phyloP scores from a whole-genome alignment of 1,139 yeast genomes.

The Hanseniaspora uvarum region DNA sequence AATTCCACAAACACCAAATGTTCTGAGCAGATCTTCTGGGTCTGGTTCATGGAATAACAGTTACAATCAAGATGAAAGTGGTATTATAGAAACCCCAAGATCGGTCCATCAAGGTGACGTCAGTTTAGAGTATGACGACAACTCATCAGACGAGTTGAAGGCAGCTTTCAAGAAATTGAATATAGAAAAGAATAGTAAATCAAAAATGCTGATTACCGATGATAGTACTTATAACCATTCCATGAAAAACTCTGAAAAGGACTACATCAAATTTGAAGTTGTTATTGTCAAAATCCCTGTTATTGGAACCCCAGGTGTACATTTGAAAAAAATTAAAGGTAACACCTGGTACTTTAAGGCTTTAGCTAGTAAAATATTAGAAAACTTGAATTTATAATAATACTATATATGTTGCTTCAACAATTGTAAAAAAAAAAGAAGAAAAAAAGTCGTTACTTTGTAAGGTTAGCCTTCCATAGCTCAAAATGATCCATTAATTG shows the following conservation, averaged over 20 bases:
- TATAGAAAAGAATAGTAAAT: slow-evolving; percentile 2
- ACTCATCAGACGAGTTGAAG: background rate
- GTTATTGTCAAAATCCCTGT: slow-evolving; percentile 88
- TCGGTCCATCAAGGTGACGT: slow-evolving; percentile 20
- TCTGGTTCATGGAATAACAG: slow-evolving; percentile 16
- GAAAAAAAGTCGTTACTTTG: background rate
- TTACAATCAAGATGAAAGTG: slow-evolving; percentile 3
- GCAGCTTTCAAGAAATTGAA: slow-evolving; percentile 32
- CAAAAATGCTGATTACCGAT: slow-evolving; percentile 12
- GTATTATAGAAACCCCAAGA: slow-evolving; percentile 2
- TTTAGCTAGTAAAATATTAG: slow-evolving; percentile 77
- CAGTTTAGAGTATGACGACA: slow-evolving; percentile 6
- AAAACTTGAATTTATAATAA: slow-evolving; percentile 55
- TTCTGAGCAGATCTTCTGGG: slow-evolving; percentile 19
- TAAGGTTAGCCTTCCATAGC: background rate
- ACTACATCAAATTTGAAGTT: slow-evolving; percentile 67
- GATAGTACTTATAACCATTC: slow-evolving; percentile 26
- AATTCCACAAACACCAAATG: slow-evolving; percentile 39
- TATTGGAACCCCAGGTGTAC: slow-evolving; percentile 85
- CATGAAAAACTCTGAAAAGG: slow-evolving; percentile 37
- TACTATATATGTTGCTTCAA: background rate
- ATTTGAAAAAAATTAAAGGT: slow-evolving; percentile 85
- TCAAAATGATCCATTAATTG: slow-evolving; percentile 14
- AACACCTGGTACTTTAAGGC: slow-evolving; percentile 94
- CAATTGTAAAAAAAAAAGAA: background rate